phyloP scores from a whole-genome alignment of 2,329 filamentous ascomycete species.

The Aspergillus tanneri region DNA sequence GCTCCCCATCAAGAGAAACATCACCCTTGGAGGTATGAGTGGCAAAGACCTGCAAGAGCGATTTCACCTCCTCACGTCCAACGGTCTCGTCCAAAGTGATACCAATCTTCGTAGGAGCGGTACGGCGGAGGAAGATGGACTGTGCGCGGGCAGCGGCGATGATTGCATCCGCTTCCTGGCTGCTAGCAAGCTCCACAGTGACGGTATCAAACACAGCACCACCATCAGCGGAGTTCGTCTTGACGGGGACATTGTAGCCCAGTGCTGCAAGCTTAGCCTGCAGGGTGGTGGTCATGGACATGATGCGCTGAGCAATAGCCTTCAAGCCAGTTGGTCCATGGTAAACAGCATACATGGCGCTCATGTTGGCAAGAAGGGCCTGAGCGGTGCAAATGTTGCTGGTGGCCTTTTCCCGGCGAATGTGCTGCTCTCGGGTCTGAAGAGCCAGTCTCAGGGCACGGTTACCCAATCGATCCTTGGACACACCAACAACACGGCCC shows the following conservation, averaged over 20 bases:
- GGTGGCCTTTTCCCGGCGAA: constrained; percentile 91
- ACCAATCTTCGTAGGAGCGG: constrained; percentile 61
- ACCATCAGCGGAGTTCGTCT: constrained; percentile 56
- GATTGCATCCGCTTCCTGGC: constrained; percentile 53
- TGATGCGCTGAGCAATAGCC: constrained; percentile 75
- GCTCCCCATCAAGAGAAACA: constrained; percentile 33
- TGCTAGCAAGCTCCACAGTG: constrained; percentile 59
- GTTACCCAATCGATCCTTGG: constrained; percentile 82
- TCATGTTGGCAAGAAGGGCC: constrained; percentile 92
- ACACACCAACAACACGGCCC: constrained; percentile 83
- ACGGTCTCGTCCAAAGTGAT: constrained; percentile 79
- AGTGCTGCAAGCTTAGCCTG: constrained; percentile 62
- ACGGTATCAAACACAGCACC: constrained; percentile 77
- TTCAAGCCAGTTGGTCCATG: constrained; percentile 83
- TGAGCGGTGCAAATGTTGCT: constrained; percentile 98
- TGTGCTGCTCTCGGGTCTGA: constrained; percentile 94
- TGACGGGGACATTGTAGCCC: constrained; percentile 63
- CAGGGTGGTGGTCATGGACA: constrained; percentile 68
- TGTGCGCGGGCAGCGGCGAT: constrained; percentile 52
- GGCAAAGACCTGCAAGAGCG: constrained; percentile 59
- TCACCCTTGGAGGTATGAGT: constrained; percentile 41
- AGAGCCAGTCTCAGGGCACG: constrained; percentile 79
- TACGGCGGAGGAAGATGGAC: constrained; percentile 62
- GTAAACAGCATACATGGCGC: constrained; percentile 89
- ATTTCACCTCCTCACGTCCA: constrained; percentile 54